A percentile compares a stretch with the other conserved stretches of the same genome.
phyloP scores from a whole-genome alignment of 2,329 filamentous ascomycete species.

The Colletotrichum ledebouriae region DNA sequence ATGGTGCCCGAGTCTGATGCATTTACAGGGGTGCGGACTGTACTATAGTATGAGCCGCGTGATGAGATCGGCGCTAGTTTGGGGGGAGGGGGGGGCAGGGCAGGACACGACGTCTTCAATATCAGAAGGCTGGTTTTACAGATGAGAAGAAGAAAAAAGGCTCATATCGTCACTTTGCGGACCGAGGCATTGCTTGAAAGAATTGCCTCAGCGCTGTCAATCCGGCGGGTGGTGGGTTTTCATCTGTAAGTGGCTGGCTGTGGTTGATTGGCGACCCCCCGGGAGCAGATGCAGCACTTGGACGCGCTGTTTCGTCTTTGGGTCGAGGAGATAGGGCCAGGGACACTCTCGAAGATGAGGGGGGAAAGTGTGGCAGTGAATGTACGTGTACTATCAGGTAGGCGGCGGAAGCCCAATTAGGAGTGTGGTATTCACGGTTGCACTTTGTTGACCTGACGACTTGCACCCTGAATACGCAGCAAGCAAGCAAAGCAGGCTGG shows the following conservation, averaged over 20 bases:
- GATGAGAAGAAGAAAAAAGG: neutral
- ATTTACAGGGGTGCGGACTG: no score
- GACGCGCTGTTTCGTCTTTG: neutral
- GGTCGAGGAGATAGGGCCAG: neutral
- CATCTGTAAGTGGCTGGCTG: neutral
- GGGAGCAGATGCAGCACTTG: constrained; percentile 15
- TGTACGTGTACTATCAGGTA: constrained; percentile 13
- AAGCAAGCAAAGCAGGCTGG: neutral
- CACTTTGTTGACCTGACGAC: neutral
- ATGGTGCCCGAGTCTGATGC: no score
- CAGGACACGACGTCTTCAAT: neutral
- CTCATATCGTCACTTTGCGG: neutral
- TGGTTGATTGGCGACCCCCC: constrained; percentile 17
- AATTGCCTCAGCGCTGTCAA: no score
- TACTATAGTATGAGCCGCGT: constrained; percentile 13
- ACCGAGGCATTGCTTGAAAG: no score
- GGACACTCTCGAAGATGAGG: constrained; percentile 14
- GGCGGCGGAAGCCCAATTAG: constrained; percentile 6
- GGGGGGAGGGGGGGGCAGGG: neutral
- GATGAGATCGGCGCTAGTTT: constrained; percentile 33
- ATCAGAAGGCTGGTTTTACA: constrained; percentile 1
- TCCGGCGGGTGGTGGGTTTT: no score
- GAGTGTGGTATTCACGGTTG: neutral
- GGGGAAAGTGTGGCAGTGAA: constrained; percentile 13
- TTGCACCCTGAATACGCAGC: neutral